Evolutionary conservation across 495 filamentous ascomycete genomes (phyloP).

Genomic region (Aspergillus conjunctus): DNA sequence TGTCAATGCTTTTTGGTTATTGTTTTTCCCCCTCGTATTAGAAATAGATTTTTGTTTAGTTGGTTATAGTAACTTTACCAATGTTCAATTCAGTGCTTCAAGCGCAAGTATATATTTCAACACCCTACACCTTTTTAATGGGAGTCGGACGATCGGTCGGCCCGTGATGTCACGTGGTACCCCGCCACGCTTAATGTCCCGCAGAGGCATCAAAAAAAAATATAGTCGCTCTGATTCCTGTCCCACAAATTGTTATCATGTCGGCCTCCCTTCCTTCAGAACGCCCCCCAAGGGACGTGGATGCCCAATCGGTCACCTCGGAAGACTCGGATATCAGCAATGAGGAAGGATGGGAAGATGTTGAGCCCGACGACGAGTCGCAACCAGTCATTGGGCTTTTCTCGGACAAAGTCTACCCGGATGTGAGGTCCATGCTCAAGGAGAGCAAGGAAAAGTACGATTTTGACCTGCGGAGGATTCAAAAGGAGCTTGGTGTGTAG

Average conservation of each 20-base stretch:
- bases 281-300: slow-evolving; percentile 31
- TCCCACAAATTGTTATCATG: slow-evolving; percentile 29
- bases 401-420: slow-evolving; percentile 65
- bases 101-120: too few species aligned
- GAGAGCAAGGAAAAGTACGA: slow-evolving; percentile 70
- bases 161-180: too few species aligned
- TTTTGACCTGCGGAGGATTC: slow-evolving; percentile 71
- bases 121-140: too few species aligned
- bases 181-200: too few species aligned
- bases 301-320: slow-evolving; percentile 38
- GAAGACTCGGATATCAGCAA: slow-evolving; percentile 53
- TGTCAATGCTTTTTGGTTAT: too few species aligned
- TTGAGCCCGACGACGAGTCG: slow-evolving; percentile 68
- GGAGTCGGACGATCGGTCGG: too few species aligned
- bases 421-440: slow-evolving; percentile 66
- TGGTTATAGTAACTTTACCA: too few species aligned
- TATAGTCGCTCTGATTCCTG: neutral
- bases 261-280: slow-evolving; percentile 31
- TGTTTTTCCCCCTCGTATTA: too few species aligned
- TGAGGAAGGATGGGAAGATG: slow-evolving; percentile 82
- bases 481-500: slow-evolving; percentile 62
- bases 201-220: too few species aligned
- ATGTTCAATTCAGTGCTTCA: too few species aligned
- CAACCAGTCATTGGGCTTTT: slow-evolving; percentile 69
- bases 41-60: too few species aligned